Evolutionary conservation across 805 yeast species (phyloP), one percentile per base, ranked within the genome.

Genomic region (Saturnispora besseyi): DNA sequence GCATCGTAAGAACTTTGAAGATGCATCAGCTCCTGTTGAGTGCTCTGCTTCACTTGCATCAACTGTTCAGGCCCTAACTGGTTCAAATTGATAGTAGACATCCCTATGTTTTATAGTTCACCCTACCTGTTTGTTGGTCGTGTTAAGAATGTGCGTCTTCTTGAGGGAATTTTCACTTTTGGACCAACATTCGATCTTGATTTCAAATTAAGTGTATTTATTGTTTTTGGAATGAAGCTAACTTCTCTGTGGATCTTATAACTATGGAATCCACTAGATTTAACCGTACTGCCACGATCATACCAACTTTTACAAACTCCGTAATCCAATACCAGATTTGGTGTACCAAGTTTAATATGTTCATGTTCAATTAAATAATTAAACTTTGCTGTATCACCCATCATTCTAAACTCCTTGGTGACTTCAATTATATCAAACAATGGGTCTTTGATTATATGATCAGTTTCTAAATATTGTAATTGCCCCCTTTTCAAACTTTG

Each of bases 1-100:
- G 96, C 96, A 56, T 81, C 84, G 51, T 85, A 75, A 0, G 98
- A 90, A 44, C 84, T 82, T 18, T 87, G 77, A 59, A 93, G 81
- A 61, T 90, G 96, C 58, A 86, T 87, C 37, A 90, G 71, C 63
- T 93, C 99, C 59, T 80, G 82, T 57, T 87, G 91, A 22, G 93
- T 75, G 60, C 84, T 86, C 56, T 82, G 82, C 58, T 93, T 85
- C 64, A 93, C 80, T 56, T 87, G 90, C 29, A 81, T 72, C 45
- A 93, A 74, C 66, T 93, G 98, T 62, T 88, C 91, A 1, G 95
- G 85, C 44, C 81, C 81, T 49, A 93, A 77, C 57, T 79, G 75
- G 18, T 79, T 72, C 57, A 88, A 72, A 58, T 89, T 56, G 22
- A 56, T 50, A 0, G 57, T 44, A n/a, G 46, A 42, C 50, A 48